These are phyloP conservation scores for Chrysosporium queenslandicum DNA, from an alignment of 2,329 filamentous ascomycete genomes.

Conservation along the genomic window DNA sequence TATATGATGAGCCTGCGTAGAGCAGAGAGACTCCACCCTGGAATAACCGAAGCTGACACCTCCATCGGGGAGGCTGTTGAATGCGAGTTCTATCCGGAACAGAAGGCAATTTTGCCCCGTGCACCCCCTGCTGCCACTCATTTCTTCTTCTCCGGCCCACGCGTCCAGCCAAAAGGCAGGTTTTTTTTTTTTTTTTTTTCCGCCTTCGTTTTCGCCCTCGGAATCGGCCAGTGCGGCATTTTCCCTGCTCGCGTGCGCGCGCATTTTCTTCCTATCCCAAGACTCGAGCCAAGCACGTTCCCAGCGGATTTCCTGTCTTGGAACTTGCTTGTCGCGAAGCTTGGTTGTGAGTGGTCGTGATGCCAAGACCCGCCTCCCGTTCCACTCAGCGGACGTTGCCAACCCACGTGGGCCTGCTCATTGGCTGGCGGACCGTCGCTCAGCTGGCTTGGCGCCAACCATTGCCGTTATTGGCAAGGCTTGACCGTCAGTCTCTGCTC, in stretches of 20 bases:
- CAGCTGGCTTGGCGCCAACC: neutral
- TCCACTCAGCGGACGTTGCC: neutral
- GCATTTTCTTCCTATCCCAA: neutral
- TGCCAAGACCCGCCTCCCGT: slow-evolving; percentile 1
- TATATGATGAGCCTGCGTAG: neutral
- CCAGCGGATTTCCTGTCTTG: slow-evolving; percentile 6
- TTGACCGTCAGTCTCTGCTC: neutral
- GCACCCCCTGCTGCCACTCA: neutral
- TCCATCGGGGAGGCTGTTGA: no score
- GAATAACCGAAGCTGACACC: neutral
- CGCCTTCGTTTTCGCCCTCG: neutral
- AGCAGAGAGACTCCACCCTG: neutral
- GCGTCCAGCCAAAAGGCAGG: neutral
- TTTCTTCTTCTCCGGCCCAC: neutral
- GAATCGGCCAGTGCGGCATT: neutral
- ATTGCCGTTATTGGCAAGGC: neutral
- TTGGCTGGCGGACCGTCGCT: neutral
- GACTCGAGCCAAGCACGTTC: slow-evolving; percentile 7
- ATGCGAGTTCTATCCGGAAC: no score
- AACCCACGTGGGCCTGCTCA: slow-evolving; percentile 1
- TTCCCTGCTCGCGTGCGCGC: neutral
- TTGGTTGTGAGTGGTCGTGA: neutral
- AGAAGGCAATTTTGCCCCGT: neutral
- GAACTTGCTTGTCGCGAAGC: slow-evolving; percentile 8
- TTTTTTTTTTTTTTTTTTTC: neutral